Percentiles rank a stretch among this genome's conserved stretches.
Conservation (phyloP, 2,329 filamentous ascomycete genomes). For the Colletotrichum somersetense region DNA sequence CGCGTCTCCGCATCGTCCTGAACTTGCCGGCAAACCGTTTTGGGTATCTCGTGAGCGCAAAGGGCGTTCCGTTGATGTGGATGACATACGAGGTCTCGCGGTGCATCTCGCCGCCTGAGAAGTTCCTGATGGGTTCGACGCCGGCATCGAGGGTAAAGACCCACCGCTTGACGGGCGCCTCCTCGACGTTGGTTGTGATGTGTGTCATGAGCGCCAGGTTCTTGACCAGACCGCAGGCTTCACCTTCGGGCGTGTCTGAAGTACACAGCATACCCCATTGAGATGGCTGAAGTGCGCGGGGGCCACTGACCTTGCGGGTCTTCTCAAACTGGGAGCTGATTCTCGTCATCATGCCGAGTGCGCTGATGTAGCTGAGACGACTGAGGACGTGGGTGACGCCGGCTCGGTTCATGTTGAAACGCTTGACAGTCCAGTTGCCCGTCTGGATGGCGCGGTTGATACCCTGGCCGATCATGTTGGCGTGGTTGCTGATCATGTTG, state of each 20-base stretch:
- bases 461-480: constrained; percentile 88
- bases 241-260: constrained; percentile 97
- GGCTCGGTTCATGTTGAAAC: constrained; percentile 98
- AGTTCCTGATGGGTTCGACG: constrained; percentile 79
- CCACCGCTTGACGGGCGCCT: constrained; percentile 87
- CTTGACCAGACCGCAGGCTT: constrained; percentile 97
- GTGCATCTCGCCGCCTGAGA: constrained; percentile 87
- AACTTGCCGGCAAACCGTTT: constrained; percentile 89
- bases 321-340: constrained; percentile 99
- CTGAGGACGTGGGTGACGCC: constrained; percentile 97
- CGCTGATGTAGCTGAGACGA: constrained; percentile 94
- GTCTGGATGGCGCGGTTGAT: constrained; percentile 98
- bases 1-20: constrained; percentile 86
- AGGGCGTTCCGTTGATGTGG: constrained; percentile 94
- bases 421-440: constrained; percentile 97
- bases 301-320: constrained; percentile 95
- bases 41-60: constrained; percentile 86
- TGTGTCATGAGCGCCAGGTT: constrained; percentile 99
- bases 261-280: constrained; percentile 99
- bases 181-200: constrained; percentile 96
- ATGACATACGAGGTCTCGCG: constrained; percentile 87
- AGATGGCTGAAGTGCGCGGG: constrained; percentile 94
- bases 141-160: constrained; percentile 89
- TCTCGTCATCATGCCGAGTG: constrained; percentile 99
- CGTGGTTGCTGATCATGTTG: constrained; percentile 85